These are phyloP conservation scores for Salvia rosmarinus DNA, from an alignment of 257 asterid species.

Conservation along the genomic window DNA sequence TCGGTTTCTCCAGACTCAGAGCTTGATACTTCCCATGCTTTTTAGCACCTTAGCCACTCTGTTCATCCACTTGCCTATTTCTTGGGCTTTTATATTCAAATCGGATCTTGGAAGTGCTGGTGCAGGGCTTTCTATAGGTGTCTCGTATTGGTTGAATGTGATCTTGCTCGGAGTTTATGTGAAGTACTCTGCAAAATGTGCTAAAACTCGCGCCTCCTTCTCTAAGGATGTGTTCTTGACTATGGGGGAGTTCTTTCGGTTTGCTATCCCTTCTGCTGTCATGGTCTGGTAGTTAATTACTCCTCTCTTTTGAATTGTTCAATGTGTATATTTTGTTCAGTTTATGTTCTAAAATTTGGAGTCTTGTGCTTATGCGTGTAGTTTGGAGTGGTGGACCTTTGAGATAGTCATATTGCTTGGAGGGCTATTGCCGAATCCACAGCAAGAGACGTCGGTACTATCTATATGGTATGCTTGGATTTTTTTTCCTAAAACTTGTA, in stretches of 20 bases:
- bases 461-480: slow-evolving; percentile 44
- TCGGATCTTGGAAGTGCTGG: slow-evolving; percentile 45
- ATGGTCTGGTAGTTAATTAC: slow-evolving; percentile 51
- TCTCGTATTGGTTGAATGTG: slow-evolving; percentile 49
- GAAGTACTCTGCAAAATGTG: slow-evolving; percentile 40
- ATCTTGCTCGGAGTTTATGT: slow-evolving; percentile 41
- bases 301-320: neutral
- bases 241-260: slow-evolving; percentile 42
- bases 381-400: slow-evolving; percentile 66
- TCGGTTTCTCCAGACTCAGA: slow-evolving; percentile 53
- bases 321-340: neutral
- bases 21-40: slow-evolving; percentile 53
- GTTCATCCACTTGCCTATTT: slow-evolving; percentile 42
- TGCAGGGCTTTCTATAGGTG: slow-evolving; percentile 49
- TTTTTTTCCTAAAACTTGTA: neutral
- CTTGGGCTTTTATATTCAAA: slow-evolving; percentile 54
- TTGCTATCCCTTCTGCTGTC: slow-evolving; percentile 51
- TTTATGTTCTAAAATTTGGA: neutral
- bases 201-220: slow-evolving; percentile 44
- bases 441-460: slow-evolving; percentile 50
- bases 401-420: slow-evolving; percentile 45
- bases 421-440: slow-evolving; percentile 51
- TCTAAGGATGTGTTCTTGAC: slow-evolving; percentile 41
- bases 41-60: slow-evolving; percentile 38
- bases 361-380: slow-evolving; percentile 30